A percentile compares a stretch with the other conserved stretches of the same genome.
These are phyloP conservation scores for Colletotrichum orbiculare DNA, from an alignment of 2,329 filamentous ascomycete species.

Conservation along the genomic window DNA sequence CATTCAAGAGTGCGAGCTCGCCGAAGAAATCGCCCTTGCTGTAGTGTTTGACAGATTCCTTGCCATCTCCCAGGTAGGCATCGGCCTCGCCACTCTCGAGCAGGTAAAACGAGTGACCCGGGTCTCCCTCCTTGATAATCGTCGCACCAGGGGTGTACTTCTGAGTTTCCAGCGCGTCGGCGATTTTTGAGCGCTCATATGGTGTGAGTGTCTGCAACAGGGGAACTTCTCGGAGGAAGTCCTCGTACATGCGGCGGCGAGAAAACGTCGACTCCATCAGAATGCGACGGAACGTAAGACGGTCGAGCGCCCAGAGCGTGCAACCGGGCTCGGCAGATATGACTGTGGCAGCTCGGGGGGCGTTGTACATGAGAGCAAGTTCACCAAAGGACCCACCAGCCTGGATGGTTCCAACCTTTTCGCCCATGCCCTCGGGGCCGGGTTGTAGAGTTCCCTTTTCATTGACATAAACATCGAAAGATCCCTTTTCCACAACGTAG, in stretches of 20 bases:
- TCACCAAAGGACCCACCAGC: conserved; percentile 96
- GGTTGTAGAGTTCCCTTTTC: conserved; percentile 79
- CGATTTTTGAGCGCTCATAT: conserved; percentile 97
- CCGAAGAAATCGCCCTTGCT: conserved; percentile 96
- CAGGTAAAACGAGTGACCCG: conserved; percentile 91
- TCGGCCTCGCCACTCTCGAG: conserved; percentile 89
- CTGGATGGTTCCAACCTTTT: conserved; percentile 83
- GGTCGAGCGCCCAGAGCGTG: conserved; percentile 93
- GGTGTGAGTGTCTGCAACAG: conserved; percentile 84
- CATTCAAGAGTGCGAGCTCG: conserved; percentile 91
- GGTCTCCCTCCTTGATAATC: conserved; percentile 93
- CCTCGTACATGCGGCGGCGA: conserved; percentile 95
- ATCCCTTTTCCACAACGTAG: conserved; percentile 93
- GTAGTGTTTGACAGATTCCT: conserved; percentile 81
- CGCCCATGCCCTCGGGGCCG: conserved; percentile 84
- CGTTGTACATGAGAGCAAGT: conserved; percentile 98
- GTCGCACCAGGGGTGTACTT: conserved; percentile 83
- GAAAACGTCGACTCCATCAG: conserved; percentile 98
- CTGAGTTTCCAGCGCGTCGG: conserved; percentile 91
- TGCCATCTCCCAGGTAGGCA: conserved; percentile 81
- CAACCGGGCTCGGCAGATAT: conserved; percentile 82
- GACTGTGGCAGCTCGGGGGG: conserved; percentile 93
- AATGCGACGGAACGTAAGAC: conserved; percentile 95
- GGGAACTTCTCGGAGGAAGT: conserved; percentile 93
- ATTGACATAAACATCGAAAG: conserved; percentile 93